A percentile compares a stretch with the other conserved stretches of the same genome.
Conservation (phyloP, 331 rosid species). For the Phaseolus coccineus region DNA sequence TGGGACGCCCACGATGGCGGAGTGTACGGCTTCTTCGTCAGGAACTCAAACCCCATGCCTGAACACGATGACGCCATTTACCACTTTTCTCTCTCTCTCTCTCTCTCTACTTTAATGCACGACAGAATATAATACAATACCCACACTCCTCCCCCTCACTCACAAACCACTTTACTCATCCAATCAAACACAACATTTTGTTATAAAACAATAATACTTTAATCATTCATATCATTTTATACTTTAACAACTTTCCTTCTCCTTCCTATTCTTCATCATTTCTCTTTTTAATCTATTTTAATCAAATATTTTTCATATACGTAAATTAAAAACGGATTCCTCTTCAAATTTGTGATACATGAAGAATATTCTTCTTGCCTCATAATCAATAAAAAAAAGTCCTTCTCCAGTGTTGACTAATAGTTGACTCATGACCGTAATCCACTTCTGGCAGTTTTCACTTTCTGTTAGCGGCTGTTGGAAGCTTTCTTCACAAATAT, state of each 20-base stretch:
- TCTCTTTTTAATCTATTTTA: no score
- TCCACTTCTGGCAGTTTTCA: conserved; percentile 73
- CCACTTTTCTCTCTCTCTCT: no score
- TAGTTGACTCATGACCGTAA: conserved; percentile 61
- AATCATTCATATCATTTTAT: no score
- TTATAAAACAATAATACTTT: no score
- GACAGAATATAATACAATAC: no score
- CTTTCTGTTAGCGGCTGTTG: conserved; percentile 68
- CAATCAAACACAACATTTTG: no score
- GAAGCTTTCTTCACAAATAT: conserved; percentile 33
- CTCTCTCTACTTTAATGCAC: no score
- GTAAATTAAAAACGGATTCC: background rate
- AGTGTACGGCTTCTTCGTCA: conserved; percentile 57
- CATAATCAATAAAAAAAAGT: conserved; percentile 47
- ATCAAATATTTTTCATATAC: background rate
- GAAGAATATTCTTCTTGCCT: background rate
- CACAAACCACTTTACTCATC: no score
- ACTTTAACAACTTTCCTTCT: no score
- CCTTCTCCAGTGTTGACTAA: conserved; percentile 91
- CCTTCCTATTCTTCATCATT: no score
- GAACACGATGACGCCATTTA: background rate
- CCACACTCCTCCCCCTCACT: no score
- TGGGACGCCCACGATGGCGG: conserved; percentile 94
- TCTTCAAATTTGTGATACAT: background rate
- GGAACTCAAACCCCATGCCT: conserved; percentile 46